Evolutionary conservation across 257 asterid genomes (phyloP).

Genomic region (Solanum acaule): DNA sequence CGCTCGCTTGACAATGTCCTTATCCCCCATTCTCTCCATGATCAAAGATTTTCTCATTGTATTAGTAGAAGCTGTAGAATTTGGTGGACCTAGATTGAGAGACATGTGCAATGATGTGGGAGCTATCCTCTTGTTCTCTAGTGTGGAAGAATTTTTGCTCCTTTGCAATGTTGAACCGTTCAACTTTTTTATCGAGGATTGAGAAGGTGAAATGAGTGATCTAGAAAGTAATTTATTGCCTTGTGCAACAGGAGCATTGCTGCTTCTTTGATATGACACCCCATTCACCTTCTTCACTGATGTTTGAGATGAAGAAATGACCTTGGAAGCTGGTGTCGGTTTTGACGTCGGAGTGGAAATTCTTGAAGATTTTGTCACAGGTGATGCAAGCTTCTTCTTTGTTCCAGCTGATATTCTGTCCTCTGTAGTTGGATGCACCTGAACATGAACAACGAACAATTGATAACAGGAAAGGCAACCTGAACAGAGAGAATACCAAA

Average conservation of each 20-base stretch:
- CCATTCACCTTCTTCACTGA: slow-evolving; percentile 25
- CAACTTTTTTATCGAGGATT: not conserved
- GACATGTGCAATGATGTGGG: slow-evolving; percentile 81
- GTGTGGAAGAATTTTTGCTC: slow-evolving; percentile 21
- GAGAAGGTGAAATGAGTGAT: not conserved
- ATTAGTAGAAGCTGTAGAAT: slow-evolving; percentile 23
- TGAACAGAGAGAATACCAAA: not conserved
- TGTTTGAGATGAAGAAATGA: slow-evolving; percentile 20
- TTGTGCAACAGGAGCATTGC: slow-evolving; percentile 10
- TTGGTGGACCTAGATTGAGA: slow-evolving; percentile 52
- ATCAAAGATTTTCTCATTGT: slow-evolving; percentile 67
- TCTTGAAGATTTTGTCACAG: slow-evolving; percentile 29
- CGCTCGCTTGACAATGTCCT: slow-evolving; percentile 81
- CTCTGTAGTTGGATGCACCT: slow-evolving; percentile 42
- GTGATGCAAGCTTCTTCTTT: slow-evolving; percentile 37
- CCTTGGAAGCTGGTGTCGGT: slow-evolving; percentile 8
- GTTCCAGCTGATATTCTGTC: slow-evolving; percentile 23
- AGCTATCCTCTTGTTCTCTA: slow-evolving; percentile 34
- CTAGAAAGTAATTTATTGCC: slow-evolving; percentile 31
- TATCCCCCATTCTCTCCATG: slow-evolving; percentile 95
- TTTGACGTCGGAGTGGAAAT: slow-evolving; percentile 23
- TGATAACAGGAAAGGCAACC: not conserved
- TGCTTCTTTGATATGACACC: slow-evolving; percentile 17
- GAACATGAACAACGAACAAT: slow-evolving; percentile 11
- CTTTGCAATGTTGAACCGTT: slow-evolving; percentile 24